These are phyloP conservation scores for Leccinum subtestaceum DNA, from an alignment of 768 basidiomycete species.

Conservation along the genomic window DNA sequence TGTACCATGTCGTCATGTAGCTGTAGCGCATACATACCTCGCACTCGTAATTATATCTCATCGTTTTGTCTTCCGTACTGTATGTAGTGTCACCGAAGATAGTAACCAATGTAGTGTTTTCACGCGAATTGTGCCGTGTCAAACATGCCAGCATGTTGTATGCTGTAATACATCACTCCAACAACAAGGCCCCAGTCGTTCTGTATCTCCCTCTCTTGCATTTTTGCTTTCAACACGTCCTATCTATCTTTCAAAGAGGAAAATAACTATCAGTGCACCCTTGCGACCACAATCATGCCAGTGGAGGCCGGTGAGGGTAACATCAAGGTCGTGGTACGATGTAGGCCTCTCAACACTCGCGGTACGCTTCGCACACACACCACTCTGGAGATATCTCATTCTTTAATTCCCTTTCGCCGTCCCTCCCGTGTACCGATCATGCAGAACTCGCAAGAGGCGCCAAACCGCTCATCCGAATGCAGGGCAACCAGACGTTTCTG, in stretches of 20 bases:
- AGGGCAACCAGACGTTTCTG: constrained; percentile 88
- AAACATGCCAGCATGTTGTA: constrained; percentile 11
- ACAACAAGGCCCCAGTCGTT: constrained; percentile 4
- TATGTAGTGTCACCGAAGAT: constrained; percentile 1
- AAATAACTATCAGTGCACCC: constrained; percentile 11
- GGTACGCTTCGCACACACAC: constrained; percentile 49
- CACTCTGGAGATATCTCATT: background rate
- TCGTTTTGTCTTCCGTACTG: background rate
- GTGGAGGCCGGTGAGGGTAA: constrained; percentile 80
- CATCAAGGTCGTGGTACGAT: constrained; percentile 93
- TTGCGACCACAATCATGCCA: constrained; percentile 41
- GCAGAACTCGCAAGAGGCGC: constrained; percentile 91
- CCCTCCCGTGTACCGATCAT: constrained; percentile 8
- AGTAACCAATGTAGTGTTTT: constrained; percentile 12
- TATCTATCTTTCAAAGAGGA: constrained; percentile 13
- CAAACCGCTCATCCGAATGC: constrained; percentile 91
- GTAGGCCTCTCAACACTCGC: constrained; percentile 92
- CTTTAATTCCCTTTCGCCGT: background rate
- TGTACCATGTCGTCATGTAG: background rate
- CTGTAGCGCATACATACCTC: background rate
- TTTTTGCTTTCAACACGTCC: constrained; percentile 6
- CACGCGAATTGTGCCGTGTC: constrained; percentile 23
- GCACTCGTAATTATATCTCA: background rate
- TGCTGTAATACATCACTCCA: constrained; percentile 2
- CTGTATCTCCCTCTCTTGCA: constrained; percentile 1